Percentiles rank a stretch among this genome's conserved stretches.
Conservation (phyloP, 306 rosid species). For the Dryas drummondii region DNA sequence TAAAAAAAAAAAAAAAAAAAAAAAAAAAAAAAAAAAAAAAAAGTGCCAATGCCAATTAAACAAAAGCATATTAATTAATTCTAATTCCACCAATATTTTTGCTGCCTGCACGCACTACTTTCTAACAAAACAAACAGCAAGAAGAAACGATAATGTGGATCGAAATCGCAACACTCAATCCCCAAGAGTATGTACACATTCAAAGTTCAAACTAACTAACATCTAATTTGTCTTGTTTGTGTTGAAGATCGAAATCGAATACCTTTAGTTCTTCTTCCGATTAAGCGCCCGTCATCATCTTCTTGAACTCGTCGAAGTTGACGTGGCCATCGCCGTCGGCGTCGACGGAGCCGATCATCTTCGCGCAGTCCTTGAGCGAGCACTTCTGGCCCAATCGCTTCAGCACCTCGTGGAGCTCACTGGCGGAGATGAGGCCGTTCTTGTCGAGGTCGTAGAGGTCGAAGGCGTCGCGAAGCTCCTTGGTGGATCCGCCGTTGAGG, state of each 20-base stretch:
- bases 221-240: too few relatives aligned
- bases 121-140: too few relatives aligned
- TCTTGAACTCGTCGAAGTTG: slow-evolving; percentile 91
- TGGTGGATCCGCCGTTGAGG: slow-evolving; percentile 36
- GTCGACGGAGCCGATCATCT: slow-evolving; percentile 81
- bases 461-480: slow-evolving; percentile 84
- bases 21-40: fast-evolving
- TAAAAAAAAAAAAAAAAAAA: too few relatives aligned
- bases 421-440: slow-evolving; percentile 78
- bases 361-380: slow-evolving; percentile 60
- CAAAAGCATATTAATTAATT: too few relatives aligned
- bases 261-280: too few relatives aligned
- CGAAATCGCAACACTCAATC: too few relatives aligned
- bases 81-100: too few relatives aligned
- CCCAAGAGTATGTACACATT: too few relatives aligned
- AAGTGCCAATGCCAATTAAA: too few relatives aligned
- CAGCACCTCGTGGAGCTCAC: slow-evolving; percentile 70
- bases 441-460: slow-evolving; percentile 82
- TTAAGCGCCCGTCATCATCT: slow-evolving; percentile 69
- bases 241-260: background rate
- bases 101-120: too few relatives aligned
- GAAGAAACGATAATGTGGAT: too few relatives aligned
- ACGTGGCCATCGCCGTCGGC: slow-evolving; percentile 85
- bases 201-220: too few relatives aligned
- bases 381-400: slow-evolving; percentile 76